Base-by-base conservation (phyloP, 176 grass and related monocot species). In the Puya raimondii region DNA sequence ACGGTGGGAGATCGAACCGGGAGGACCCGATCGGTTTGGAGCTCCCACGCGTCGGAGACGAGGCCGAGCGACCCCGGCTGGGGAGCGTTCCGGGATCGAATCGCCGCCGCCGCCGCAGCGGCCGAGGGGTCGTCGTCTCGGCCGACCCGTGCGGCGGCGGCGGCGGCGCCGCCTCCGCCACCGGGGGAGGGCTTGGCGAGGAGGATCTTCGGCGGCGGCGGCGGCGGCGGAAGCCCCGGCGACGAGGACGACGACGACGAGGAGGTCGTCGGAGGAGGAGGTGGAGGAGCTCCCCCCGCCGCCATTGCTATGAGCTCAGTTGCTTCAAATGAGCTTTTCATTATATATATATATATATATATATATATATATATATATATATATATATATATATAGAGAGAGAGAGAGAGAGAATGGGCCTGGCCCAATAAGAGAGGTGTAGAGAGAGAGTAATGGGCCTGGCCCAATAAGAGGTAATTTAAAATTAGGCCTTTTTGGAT, bases 141-240 rank as follows among this genome's bases (percentile, higher is more conserved):
- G 52, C 65, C 65, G 26, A 77, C 25, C 23, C 25, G 25, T 26
- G 25, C 25, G 29, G 29, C 74, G 49, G 8, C 66, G 12, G 49
- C 42, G 66, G 42, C 78, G 74, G 70, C 84, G 48, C 75, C 81
- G 53, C 70, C 88, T 42, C 80, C 83, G 66, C 67, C 63, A n/a
- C 71, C 70, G 15, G 83, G 64, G 0, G 83, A 64, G 8, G 83
- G 88, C 70, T 96, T 96, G 10, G 88, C 78, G 67, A 96, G 92
- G 14, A 96, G 92, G 64, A 96, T 92, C 88, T 96, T 96, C 13
- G 86, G 92, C 21, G 85, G 85, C 0, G 81, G 79, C 0, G 84
- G 87, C 5, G 86, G 86, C 16, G 78, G 77, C 4, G 84, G 80
- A 58, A 80, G 71, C 9, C 68, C 69, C 13, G 85, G 68, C 26